Evolutionary conservation across 306 rosid species (phyloP), one percentile per base, ranked within the genome.

Genomic region (Sicyos edulis): DNA sequence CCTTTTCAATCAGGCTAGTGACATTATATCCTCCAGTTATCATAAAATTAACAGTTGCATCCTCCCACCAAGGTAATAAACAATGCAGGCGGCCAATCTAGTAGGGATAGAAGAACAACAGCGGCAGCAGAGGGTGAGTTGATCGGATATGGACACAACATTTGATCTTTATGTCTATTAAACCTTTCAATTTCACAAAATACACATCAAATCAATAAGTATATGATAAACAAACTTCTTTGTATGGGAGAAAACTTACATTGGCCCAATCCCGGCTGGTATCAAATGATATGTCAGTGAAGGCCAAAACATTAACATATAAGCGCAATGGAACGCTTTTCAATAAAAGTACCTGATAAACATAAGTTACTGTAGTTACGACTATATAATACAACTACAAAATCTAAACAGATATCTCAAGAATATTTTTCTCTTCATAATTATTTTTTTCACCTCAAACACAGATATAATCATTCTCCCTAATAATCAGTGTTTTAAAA

Each of bases 1-100:
- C 96, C 98, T 87, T 78, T 75, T 69, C 70, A 54, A 92, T 90
- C 78, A 79, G 84, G 66, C 85, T 26, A 52, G 77, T 45, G 72
- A 90, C 90, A 58, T 81, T 83, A 72, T 93, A 93, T 65, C 96
- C 96, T 24, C 97, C 97, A 76, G 91, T 88, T 32, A 81, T 80
- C 97, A 88, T 88, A 75, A 93, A 93, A 81, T 81, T 86, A 60
- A 88, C 96, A 6, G 90, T 78, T 56, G 92, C 91, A 81, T 93
- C 95, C 75, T 87, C 88, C 96, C 96, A 88, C 95, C 95, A 90
- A 45, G 98, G 97, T 52, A 86, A 42, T 74, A 82, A 77, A 78
- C 97, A 90, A 80, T 93, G 97, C 87, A 88, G 83, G 72, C 97
- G 96, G 24, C 92, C 92, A 13, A 86, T 82, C 96, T 88, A 77